These are phyloP conservation scores for Collybia mongolica DNA, from an alignment of 768 basidiomycete genomes.

Conservation along the genomic window DNA sequence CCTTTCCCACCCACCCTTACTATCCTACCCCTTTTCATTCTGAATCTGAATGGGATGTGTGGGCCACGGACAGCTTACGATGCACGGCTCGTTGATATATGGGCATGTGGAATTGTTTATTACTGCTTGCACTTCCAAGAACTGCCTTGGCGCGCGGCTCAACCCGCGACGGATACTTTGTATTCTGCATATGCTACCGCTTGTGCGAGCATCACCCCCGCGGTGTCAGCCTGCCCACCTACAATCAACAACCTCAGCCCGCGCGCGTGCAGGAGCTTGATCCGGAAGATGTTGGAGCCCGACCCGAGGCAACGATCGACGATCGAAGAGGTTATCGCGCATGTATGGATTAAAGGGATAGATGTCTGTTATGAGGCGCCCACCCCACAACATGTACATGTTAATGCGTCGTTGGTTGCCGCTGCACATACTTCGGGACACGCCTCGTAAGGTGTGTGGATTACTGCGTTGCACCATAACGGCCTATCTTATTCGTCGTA, in stretches of 20 bases:
- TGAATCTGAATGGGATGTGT: neutral
- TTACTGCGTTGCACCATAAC: no score
- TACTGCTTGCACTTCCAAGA: slow-evolving; percentile 99
- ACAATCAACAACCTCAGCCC: slow-evolving; percentile 91
- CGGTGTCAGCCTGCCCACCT: slow-evolving; percentile 47
- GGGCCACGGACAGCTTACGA: slow-evolving; percentile 73
- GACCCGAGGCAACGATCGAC: slow-evolving; percentile 73
- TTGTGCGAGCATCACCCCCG: slow-evolving; percentile 44
- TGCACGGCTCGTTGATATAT: slow-evolving; percentile 94
- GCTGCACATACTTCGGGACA: slow-evolving; percentile 38
- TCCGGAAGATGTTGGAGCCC: slow-evolving; percentile 95
- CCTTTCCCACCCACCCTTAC: slow-evolving; percentile 5
- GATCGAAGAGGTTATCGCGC: slow-evolving; percentile 79
- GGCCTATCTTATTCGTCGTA: no score
- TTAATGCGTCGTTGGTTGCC: slow-evolving; percentile 59
- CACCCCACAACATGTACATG: slow-evolving; percentile 72
- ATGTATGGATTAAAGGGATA: slow-evolving; percentile 78
- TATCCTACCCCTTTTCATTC: slow-evolving; percentile 2
- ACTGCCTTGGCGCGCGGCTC: slow-evolving; percentile 96
- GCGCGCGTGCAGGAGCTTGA: slow-evolving; percentile 75
- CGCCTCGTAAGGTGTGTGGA: slow-evolving; percentile 5
- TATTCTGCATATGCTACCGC: slow-evolving; percentile 75
- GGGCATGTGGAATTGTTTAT: slow-evolving; percentile 96
- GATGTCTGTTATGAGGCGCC: slow-evolving; percentile 75
- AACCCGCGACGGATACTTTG: slow-evolving; percentile 66